phyloP scores from a whole-genome alignment of 1,284 basidiomycete genomes.

The Cutaneotrichosporon curvatum region DNA sequence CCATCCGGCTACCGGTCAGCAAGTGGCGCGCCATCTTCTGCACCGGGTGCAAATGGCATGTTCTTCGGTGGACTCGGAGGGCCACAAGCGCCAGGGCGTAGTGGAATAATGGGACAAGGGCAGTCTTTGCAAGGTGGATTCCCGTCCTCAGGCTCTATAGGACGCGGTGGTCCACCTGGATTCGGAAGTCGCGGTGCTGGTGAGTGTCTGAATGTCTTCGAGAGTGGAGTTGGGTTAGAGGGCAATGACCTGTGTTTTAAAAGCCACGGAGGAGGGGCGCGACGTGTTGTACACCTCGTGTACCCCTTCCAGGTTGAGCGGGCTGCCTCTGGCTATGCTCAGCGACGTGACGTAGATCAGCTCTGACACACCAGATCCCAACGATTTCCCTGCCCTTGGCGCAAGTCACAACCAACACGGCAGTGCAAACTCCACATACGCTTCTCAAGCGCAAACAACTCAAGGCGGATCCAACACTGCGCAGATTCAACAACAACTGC shows the following conservation, averaged over 20 bases:
- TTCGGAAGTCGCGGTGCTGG: conserved; percentile 26
- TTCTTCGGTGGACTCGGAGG: conserved; percentile 35
- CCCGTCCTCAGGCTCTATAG: conserved; percentile 16
- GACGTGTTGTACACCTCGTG: too few relatives aligned
- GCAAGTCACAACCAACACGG: conserved; percentile 18
- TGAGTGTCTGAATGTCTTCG: conserved; percentile 1
- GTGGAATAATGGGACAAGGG: conserved; percentile 9
- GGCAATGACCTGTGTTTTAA: too few relatives aligned
- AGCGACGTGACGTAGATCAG: too few relatives aligned
- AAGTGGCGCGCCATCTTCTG: conserved; percentile 5
- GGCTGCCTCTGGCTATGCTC: too few relatives aligned
- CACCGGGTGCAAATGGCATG: conserved; percentile 25
- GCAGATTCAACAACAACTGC: conserved; percentile 17
- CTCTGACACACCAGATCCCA: conserved; percentile 28
- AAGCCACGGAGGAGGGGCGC: too few relatives aligned
- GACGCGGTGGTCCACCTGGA: conserved; percentile 38
- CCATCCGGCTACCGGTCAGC: conserved; percentile 14
- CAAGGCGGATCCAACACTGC: conserved; percentile 12
- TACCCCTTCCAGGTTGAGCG: too few relatives aligned
- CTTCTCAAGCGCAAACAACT: conserved; percentile 32
- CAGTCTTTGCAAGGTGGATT: conserved; percentile 14
- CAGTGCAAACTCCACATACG: conserved; percentile 28
- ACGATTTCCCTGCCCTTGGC: conserved; percentile 42
- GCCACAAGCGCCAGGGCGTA: conserved; percentile 11
- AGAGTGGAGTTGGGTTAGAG: too few relatives aligned